These are phyloP conservation scores for Candida tetrigidarum DNA, from an alignment of 1,139 yeast genomes.

Conservation along the genomic window DNA sequence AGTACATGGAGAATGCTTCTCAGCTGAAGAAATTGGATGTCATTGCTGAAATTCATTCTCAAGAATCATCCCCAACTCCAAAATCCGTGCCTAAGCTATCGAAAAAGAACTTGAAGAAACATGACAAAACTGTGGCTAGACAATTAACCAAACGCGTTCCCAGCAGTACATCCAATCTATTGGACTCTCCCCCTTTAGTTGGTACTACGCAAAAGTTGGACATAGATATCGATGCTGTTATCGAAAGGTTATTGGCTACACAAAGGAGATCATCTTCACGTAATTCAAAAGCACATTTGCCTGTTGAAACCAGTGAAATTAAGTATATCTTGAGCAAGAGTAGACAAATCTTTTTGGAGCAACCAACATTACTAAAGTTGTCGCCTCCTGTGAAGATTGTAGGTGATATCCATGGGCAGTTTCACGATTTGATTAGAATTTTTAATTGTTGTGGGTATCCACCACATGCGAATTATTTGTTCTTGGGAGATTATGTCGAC, in stretches of 20 bases:
- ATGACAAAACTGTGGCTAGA: conserved; percentile 7
- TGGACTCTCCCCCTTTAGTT: conserved; percentile 33
- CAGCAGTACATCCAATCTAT: conserved; percentile 23
- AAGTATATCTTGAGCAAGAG: conserved; percentile 68
- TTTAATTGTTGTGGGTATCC: conserved; percentile 98
- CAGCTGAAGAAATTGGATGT: conserved; percentile 39
- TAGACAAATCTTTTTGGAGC: conserved; percentile 83
- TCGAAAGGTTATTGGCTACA: conserved; percentile 55
- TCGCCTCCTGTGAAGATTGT: conserved; percentile 97
- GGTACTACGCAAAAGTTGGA: conserved; percentile 24
- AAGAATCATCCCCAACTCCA: conserved; percentile 43
- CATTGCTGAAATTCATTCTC: conserved; percentile 39
- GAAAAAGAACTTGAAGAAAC: conserved; percentile 17
- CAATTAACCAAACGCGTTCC: conserved; percentile 14
- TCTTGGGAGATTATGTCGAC: conserved; percentile 96
- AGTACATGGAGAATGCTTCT: conserved; percentile 13
- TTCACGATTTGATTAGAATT: conserved; percentile 85
- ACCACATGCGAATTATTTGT: conserved; percentile 91
- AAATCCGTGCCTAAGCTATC: conserved; percentile 24
- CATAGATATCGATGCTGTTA: conserved; percentile 57
- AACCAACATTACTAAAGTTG: conserved; percentile 86
- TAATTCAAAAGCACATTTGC: conserved; percentile 44
- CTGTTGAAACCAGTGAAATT: conserved; percentile 57
- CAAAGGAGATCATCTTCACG: conserved; percentile 27
- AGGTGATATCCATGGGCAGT: conserved; percentile 98